Base-by-base conservation (phyloP, 2,329 filamentous ascomycete species). In the Claviceps paspali region DNA sequence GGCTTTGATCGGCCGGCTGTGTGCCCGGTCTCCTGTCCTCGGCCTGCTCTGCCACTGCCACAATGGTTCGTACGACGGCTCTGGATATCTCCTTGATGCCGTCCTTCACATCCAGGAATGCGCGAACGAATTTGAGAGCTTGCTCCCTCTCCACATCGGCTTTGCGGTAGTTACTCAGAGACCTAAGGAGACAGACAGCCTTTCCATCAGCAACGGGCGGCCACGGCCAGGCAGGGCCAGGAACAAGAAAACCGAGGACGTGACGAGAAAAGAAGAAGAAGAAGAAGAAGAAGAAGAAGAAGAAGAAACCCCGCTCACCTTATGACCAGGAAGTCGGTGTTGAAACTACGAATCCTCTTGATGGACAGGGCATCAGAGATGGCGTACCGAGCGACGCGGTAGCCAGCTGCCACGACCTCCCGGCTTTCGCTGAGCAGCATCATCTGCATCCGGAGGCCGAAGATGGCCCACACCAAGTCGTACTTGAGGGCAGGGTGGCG, bases 61-160 rank as follows among this genome's bases (percentile, higher is more conserved):
- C 84, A 40, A 98, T 79, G 6, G 88, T 91, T 38, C 91, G 76
- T 6, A 93, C 82, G 15, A 98, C 77, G 1, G 84, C 79, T 41
- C 82, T 73, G 2, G 91, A 92, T 26, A 98, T 72, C 54, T 98
- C 88, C 44, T 75, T 72, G 7, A 92, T 79, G 9, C 91, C 91
- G 44, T 86, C 84, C 53, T 95, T 95, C 45, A 96, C 85, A 53
- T 98, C 91, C 3, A 98, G 65, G 51, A 98, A 98, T 8, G 87
- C 84, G 41, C 91, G 76, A 19, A 96, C 79, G 54, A 98, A 95
- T 55, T 98, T 98, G 49, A 98, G 65, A 10, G 91, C 91, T 59
- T 98, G 91, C 57, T 98, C 91, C 38, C 92, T 75, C 62, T 98
- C 91, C 14, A 98, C 83, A 48, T 88, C 87, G n/a, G 88, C 84